Conservation (phyloP, 1,284 basidiomycete species). For the Inonotus obliquus region DNA sequence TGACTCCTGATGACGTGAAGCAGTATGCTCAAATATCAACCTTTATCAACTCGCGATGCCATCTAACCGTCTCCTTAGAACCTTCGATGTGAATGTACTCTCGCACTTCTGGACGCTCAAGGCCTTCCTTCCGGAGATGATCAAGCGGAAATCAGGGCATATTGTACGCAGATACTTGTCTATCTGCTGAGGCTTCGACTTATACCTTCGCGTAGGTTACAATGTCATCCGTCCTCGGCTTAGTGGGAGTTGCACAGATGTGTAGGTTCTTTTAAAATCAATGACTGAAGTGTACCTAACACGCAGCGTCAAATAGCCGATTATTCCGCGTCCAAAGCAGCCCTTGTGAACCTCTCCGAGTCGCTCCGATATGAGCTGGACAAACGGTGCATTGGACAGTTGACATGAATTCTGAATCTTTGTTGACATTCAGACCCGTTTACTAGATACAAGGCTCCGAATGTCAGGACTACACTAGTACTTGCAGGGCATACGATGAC, state of each 20-base stretch:
- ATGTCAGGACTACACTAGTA: conserved; percentile 78
- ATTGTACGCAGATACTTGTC: conserved; percentile 51
- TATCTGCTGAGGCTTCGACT: conserved; percentile 9
- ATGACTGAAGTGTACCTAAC: conserved; percentile 14
- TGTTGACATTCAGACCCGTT: conserved; percentile 20
- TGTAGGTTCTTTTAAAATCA: conserved; percentile 43
- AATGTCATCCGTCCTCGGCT: conserved; percentile 76
- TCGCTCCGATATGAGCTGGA: conserved; percentile 83
- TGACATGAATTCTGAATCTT: conserved; percentile 5
- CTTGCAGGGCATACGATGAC: conserved; percentile 75
- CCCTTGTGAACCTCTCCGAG: conserved; percentile 70
- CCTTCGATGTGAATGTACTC: conserved; percentile 85
- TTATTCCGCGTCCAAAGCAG: conserved; percentile 87
- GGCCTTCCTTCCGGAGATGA: conserved; percentile 89
- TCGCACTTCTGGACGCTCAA: conserved; percentile 90
- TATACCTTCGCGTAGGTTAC: conserved; percentile 50
- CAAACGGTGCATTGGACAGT: conserved; percentile 41
- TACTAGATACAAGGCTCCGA: conserved; percentile 62
- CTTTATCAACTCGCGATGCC: neutral
- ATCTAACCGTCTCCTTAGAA: conserved; percentile 43
- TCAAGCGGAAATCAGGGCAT: conserved; percentile 75
- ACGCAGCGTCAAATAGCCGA: conserved; percentile 53
- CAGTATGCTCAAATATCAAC: conserved; percentile 49
- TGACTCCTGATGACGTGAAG: conserved; percentile 71
- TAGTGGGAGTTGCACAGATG: conserved; percentile 75